Evolutionary conservation across 768 basidiomycete species (phyloP), one percentile per base, ranked within the genome.

Genomic region (Austroboletus festivus): DNA sequence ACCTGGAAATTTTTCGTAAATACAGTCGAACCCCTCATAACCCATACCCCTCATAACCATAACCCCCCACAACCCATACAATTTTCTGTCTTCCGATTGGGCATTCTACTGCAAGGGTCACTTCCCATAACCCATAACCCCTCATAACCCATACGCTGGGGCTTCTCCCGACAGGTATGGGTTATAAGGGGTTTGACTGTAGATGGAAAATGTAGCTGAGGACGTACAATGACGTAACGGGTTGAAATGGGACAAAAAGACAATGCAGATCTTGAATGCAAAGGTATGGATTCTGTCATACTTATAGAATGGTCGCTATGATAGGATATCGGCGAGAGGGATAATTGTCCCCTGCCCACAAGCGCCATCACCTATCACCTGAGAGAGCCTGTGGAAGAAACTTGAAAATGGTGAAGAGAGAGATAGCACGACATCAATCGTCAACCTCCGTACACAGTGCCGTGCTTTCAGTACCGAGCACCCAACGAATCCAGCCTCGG

Each of bases 341-440:
- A n/a, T n/a, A n/a, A n/a, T n/a, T n/a, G n/a, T n/a, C n/a, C n/a
- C n/a, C n/a, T n/a, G n/a, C n/a, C n/a, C n/a, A n/a, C n/a, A n/a
- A n/a, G n/a, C n/a, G n/a, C n/a, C n/a, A n/a, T n/a, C n/a, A n/a
- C n/a, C 16, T 20, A 19, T n/a, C 6, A 11, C 9, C n/a, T 22
- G 13, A 47, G 22, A 20, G 35, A 37, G 9, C 21, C 18, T 7
- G 7, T 9, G 24, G 5, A 15, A 16, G 7, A n/a, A 12, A 46
- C 48, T 23, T 46, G 47, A 52, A 19, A 26, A 45, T 31, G 34
- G 15, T 20, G 13, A 15, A 28, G 39, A 26, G 22, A 28, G 40
- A 50, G 10, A 24, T 46, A 58, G 44, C 56, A 37, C 51, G 44
- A 46, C 57, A 58, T 45, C 46, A 50, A 15, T 59, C 52, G 34